phyloP scores from a whole-genome alignment of 164 flowering plant species.

The Tetracentron sinense region DNA sequence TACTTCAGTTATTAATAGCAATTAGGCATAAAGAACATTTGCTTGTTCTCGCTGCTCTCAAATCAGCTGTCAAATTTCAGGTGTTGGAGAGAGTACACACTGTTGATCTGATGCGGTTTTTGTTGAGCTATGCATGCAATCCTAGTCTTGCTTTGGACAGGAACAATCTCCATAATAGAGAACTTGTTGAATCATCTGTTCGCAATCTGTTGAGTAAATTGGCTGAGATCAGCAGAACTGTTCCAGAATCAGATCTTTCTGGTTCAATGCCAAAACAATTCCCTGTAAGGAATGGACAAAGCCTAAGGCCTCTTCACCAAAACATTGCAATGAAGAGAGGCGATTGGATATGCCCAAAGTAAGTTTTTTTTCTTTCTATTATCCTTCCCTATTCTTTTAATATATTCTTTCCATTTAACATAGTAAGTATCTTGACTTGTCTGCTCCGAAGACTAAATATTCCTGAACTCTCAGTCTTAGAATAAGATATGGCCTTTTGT shows the following conservation, averaged over 20 bases:
- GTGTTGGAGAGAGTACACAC: constrained; percentile 40
- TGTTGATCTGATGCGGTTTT: constrained; percentile 70
- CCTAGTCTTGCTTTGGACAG: constrained; percentile 28
- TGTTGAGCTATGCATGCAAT: constrained; percentile 64
- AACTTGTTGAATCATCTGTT: constrained; percentile 61
- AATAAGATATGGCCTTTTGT: no score
- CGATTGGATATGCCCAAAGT: constrained; percentile 83
- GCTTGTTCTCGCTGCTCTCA: not conserved
- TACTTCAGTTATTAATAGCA: no score
- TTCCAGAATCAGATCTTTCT: constrained; percentile 14
- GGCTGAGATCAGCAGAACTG: constrained; percentile 17
- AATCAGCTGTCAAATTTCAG: constrained; percentile 27
- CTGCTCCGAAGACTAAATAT: not conserved
- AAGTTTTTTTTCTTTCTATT: constrained; percentile 4
- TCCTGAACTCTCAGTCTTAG: no score
- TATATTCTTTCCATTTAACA: not conserved
- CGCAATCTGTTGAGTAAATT: constrained; percentile 61
- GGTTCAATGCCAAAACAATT: constrained; percentile 24
- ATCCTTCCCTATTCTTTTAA: not conserved
- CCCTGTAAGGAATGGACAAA: constrained; percentile 32
- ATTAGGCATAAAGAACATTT: not conserved
- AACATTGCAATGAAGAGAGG: constrained; percentile 78
- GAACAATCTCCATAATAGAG: constrained; percentile 26
- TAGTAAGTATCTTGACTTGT: not conserved
- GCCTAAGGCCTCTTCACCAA: constrained; percentile 34